Conservation (phyloP, 208 protist species). For the Crithidia mellificae region DNA sequence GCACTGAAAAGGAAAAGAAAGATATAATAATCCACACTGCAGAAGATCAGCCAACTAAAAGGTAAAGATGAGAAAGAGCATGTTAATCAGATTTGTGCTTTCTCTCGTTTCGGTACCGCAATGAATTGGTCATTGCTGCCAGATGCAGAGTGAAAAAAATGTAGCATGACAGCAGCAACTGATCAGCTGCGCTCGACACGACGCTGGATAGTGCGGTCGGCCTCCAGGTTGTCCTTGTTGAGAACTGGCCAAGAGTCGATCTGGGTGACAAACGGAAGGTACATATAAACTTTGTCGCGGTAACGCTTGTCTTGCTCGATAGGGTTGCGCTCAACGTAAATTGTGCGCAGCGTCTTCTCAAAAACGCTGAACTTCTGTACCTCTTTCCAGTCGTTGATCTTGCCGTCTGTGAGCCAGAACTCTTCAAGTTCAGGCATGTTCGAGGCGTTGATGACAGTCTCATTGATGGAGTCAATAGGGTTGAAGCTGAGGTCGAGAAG, state of each 20-base stretch:
- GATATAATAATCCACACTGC: too few species aligned
- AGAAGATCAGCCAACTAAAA: too few species aligned
- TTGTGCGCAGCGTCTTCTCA: conserved; percentile 65
- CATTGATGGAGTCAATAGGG: conserved; percentile 73
- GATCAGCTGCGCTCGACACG: conserved; percentile 6
- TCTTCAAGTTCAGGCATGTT: conserved; percentile 83
- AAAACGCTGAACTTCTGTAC: conserved; percentile 74
- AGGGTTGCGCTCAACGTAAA: conserved; percentile 91
- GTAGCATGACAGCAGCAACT: too few species aligned
- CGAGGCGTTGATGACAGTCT: conserved; percentile 50
- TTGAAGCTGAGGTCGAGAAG: conserved; percentile 89
- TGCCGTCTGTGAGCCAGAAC: conserved; percentile 91
- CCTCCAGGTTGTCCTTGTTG: conserved; percentile 83
- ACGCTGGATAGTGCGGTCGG: conserved; percentile 73
- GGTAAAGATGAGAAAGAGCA: too few species aligned
- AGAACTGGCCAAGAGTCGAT: conserved; percentile 91
- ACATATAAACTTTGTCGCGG: conserved; percentile 85
- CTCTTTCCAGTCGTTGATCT: conserved; percentile 81
- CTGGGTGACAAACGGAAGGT: conserved; percentile 79
- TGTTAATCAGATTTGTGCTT: too few species aligned
- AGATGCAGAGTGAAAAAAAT: background rate
- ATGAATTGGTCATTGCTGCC: too few species aligned
- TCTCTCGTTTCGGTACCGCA: too few species aligned
- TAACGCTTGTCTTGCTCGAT: conserved; percentile 90
- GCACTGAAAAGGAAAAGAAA: too few species aligned